Base-by-base conservation (phyloP, 306 rosid genomes). In the Ormosia semicastrata region DNA sequence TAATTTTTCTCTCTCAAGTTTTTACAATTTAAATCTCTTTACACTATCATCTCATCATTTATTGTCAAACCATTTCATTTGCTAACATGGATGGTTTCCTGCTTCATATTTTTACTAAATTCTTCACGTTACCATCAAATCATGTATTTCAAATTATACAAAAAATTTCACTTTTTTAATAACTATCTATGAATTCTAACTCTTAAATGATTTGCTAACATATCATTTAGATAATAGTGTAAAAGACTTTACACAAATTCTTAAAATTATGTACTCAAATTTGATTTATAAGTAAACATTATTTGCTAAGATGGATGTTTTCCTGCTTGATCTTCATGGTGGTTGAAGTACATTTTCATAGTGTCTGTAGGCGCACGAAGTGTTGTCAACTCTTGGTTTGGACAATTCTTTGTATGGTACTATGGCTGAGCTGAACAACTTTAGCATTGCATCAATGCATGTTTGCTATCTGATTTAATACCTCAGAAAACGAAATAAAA, bases 361-460 rank as follows among this genome's bases (percentile, higher is more conserved):
- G 40, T 41, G 17, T 52, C 13, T 71, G 59, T 36, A 8, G 32
- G 30, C 40, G 43, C 58, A 58, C 44, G 1, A 59, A 58, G 73
- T 49, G 53, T 17, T 66, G 81, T 75, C 81, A 82, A 66, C 54
- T 17, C 74, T n/a, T 11, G 43, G 69, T 43, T n/a, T 57, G 71
- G 54, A 66, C 63, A 56, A 40, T 72, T 75, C 74, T 54, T 30
- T 40, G 57, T 9, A 12, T 12, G 59, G 68, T 11, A 15, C 66
- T 53, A 30, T 3, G 29, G 11, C 44, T 68, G 40, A 69, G 50
- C 44, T 39, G 76, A 53, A 57, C 24, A 40, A 65, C 14, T 54
- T 29, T 9, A 8, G 39, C 17, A 64, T 32, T 60, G 60, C 78
- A 80, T 80, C 78, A 47, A 24, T 24, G n/a, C n/a, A n/a, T n/a